These are phyloP conservation scores for Serendipita vermifera DNA, from an alignment of 768 basidiomycete species.

Conservation along the genomic window DNA sequence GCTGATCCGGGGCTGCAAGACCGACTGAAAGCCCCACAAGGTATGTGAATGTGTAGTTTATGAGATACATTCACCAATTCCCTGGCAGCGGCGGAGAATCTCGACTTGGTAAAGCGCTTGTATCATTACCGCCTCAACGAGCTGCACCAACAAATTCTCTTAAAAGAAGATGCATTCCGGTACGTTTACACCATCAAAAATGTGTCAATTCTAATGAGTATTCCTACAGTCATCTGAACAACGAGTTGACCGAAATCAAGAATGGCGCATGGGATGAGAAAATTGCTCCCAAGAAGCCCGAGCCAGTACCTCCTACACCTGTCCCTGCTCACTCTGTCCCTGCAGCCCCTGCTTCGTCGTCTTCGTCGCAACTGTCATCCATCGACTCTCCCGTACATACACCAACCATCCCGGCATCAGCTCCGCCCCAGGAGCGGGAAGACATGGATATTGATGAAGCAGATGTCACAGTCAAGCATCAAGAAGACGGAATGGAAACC, in stretches of 20 bases:
- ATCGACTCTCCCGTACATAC: background rate
- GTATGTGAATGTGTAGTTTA: background rate
- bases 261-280: constrained; percentile 4
- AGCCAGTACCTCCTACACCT: background rate
- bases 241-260: background rate
- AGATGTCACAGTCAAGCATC: background rate
- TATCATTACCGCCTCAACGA: background rate
- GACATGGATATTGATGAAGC: background rate
- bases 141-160: background rate
- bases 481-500: background rate
- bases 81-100: background rate
- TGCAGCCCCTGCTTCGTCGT: background rate
- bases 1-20: background rate
- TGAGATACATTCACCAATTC: background rate
- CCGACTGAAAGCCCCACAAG: background rate
- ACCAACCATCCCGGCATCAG: background rate
- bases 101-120: background rate
- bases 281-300: background rate
- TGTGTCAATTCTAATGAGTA: background rate
- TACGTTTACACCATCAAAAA: background rate
- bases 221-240: background rate
- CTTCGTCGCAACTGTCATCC: constrained; percentile 8
- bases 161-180: background rate
- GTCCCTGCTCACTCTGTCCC: background rate
- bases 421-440: background rate